These are phyloP conservation scores for Fusarium temperatum DNA, from an alignment of 2,329 filamentous ascomycete genomes.

Conservation along the genomic window DNA sequence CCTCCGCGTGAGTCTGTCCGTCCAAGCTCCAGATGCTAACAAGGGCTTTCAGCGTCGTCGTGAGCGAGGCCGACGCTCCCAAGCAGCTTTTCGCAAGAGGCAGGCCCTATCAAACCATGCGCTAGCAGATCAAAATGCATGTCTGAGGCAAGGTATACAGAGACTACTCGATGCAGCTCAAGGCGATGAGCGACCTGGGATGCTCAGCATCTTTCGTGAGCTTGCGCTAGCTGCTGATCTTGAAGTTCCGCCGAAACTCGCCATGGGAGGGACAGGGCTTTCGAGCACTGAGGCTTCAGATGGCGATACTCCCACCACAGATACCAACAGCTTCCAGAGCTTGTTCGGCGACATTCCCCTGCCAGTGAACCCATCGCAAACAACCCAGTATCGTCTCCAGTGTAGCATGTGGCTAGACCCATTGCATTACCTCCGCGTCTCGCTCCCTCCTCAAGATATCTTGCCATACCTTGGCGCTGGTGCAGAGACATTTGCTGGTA, in stretches of 20 bases:
- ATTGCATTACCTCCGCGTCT: neutral
- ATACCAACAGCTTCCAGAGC: accelerated
- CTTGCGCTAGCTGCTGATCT: neutral
- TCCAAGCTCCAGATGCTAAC: neutral
- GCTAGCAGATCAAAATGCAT: neutral
- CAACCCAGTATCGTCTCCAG: neutral
- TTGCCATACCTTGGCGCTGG: neutral
- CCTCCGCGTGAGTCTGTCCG: accelerated
- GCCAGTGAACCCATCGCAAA: accelerated
- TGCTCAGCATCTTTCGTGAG: neutral
- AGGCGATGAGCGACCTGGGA: neutral
- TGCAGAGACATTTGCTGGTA: neutral
- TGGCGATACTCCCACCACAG: accelerated
- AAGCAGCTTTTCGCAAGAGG: constrained; percentile 9
- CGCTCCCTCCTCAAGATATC: neutral
- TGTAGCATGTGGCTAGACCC: constrained; percentile 11
- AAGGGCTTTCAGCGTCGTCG: neutral
- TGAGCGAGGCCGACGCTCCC: constrained; percentile 6
- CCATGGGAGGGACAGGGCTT: accelerated
- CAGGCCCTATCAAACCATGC: neutral
- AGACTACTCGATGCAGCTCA: neutral
- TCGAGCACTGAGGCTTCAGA: neutral
- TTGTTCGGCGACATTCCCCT: accelerated
- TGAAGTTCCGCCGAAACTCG: accelerated
- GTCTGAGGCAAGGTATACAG: neutral